Evolutionary conservation across 352 stramenopile genomes (phyloP).

Genomic region (Phytophthora palmivora): DNA sequence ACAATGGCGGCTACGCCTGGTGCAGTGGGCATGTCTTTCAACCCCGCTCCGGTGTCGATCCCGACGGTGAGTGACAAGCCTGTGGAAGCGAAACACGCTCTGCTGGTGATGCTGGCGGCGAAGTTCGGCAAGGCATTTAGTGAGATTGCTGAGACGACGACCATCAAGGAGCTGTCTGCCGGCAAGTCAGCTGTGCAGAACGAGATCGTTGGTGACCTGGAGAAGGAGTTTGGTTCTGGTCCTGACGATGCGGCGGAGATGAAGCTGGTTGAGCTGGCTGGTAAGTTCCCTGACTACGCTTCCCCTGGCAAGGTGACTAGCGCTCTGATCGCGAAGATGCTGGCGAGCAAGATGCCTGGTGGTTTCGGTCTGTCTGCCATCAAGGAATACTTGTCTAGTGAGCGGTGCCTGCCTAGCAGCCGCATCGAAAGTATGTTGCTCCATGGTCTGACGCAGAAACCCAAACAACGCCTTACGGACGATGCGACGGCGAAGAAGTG

Average conservation of each 20-base stretch:
- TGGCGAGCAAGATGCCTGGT: conserved; percentile 83
- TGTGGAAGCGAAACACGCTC: conserved; percentile 78
- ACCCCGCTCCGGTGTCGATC: conserved; percentile 50
- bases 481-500: conserved; percentile 76
- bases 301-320: conserved; percentile 81
- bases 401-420: conserved; percentile 76
- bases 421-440: conserved; percentile 84
- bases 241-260: conserved; percentile 81
- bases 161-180: conserved; percentile 81
- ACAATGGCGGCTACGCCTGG: conserved; percentile 30
- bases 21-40: conserved; percentile 47
- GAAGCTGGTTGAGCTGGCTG: conserved; percentile 75
- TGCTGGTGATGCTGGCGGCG: conserved; percentile 76
- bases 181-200: conserved; percentile 91
- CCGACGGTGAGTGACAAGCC: conserved; percentile 66
- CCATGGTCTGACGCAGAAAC: conserved; percentile 71
- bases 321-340: conserved; percentile 80
- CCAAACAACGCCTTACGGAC: conserved; percentile 72
- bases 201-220: conserved; percentile 87
- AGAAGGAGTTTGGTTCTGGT: conserved; percentile 86
- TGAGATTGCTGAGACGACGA: conserved; percentile 67
- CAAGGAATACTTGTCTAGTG: conserved; percentile 71
- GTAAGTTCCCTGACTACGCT: conserved; percentile 71
- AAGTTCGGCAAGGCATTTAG: conserved; percentile 82
- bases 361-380: conserved; percentile 82